Evolutionary conservation across 805 yeast genomes (phyloP), one percentile per base, ranked within the genome.

Genomic region (Clavispora fructus): DNA sequence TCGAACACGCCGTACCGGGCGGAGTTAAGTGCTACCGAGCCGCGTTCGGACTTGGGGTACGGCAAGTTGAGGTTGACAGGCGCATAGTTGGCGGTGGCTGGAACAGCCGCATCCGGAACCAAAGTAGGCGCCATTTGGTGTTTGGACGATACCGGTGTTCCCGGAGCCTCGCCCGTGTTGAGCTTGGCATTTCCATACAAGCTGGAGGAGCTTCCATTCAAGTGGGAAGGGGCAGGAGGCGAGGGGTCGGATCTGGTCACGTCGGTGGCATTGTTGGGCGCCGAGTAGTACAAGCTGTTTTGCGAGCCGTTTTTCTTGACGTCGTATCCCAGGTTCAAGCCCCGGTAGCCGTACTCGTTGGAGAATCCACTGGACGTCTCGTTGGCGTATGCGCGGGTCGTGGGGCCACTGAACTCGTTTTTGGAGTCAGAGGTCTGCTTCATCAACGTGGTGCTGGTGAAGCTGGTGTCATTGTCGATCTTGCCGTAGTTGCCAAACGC

Each of bases 1-100:
- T 71, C 74, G 52, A 71, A 71, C 4, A 71, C 75, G 35, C 71
- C 67, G 35, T 50, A 52, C 30, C 52, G 52, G 37, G 52, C 48
- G 7, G 54, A 28, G 17, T 44, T 33, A 35, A 42, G 43, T 26
- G 54, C 51, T 7, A 59, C 53, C 10, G 52, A 59, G 35, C 51
- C 49, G 11, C 51, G 31, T 12, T 52, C 51, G 6, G 55, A 42
- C 9, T 43, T 49, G n/a, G 67, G 66, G 47, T 62, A 59, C 12
- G 70, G 68, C 42, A 51, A 52, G 40, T 39, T 45, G 19, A 13
- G 37, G 25, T 17, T 33, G 25, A 38, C 46, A 7, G 51, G 46
- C 7, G 59, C 51, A 11, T 42, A 29, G 40, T 57, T 65, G 14
- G 52, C 28, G 40, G 56, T 55, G 26, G 64, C 56, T 3, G 66